Percentiles rank a stretch among this genome's conserved stretches.
These are phyloP conservation scores for Mucor ambiguus DNA, from an alignment of 371 early-diverging fungal species.

Conservation along the genomic window DNA sequence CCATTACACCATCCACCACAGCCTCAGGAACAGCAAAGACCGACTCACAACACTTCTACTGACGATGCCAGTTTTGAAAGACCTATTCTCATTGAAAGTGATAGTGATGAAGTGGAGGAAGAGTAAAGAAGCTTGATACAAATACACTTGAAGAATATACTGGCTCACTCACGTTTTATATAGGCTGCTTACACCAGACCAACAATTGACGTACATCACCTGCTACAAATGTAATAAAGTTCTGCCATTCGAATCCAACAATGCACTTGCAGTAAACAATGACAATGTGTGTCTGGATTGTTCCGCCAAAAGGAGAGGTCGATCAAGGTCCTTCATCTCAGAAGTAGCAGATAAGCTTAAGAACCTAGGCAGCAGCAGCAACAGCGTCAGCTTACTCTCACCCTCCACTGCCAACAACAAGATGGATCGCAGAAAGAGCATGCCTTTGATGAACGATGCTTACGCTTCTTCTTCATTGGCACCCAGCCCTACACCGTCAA, in stretches of 20 bases:
- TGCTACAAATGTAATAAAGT: slow-evolving; percentile 16
- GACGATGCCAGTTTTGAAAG: slow-evolving; percentile 12
- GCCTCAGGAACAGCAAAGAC: background rate
- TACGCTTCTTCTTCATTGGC: background rate
- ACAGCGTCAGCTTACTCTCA: slow-evolving; percentile 4
- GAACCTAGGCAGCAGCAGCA: slow-evolving; percentile 10
- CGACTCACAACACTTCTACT: background rate
- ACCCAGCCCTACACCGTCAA: slow-evolving; percentile 12
- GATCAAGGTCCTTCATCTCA: slow-evolving; percentile 25
- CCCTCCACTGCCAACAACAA: background rate
- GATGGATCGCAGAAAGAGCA: slow-evolving; percentile 25
- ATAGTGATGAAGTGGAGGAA: slow-evolving; percentile 28
- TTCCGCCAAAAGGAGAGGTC: slow-evolving; percentile 9
- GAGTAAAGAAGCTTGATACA: slow-evolving; percentile 13
- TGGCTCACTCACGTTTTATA: no score
- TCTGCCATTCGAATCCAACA: background rate
- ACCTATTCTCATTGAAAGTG: slow-evolving; percentile 29
- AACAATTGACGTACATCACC: background rate
- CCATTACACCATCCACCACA: background rate
- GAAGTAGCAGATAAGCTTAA: slow-evolving; percentile 27
- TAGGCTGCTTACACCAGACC: slow-evolving; percentile 8
- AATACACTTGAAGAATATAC: background rate
- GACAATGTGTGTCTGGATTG: slow-evolving; percentile 15
- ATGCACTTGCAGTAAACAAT: background rate
- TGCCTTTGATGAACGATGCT: slow-evolving; percentile 19